Percentiles rank a stretch among this genome's conserved stretches.
These are phyloP conservation scores for Biscutella auriculata DNA, from an alignment of 441 rosid genomes.

Conservation along the genomic window DNA sequence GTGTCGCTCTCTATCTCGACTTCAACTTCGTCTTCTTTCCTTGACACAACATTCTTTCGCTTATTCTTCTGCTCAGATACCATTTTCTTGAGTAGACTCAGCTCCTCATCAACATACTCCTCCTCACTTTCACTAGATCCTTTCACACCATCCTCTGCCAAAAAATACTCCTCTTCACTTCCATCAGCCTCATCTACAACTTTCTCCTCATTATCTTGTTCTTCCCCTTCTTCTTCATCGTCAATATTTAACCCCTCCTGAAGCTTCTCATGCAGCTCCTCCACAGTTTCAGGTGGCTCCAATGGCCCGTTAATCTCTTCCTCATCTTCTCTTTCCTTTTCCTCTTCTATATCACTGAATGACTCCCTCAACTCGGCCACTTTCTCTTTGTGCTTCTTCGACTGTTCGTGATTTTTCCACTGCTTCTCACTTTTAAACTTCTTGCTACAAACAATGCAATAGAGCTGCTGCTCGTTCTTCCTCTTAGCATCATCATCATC, in stretches of 20 bases:
- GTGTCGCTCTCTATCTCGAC: constrained; percentile 32
- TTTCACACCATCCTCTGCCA: constrained; percentile 27
- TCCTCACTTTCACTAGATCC: constrained; percentile 26
- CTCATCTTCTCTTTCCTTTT: constrained; percentile 13
- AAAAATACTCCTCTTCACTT: constrained; percentile 30
- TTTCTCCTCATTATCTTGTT: constrained; percentile 12
- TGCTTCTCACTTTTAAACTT: constrained; percentile 93
- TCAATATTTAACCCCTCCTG: constrained; percentile 30
- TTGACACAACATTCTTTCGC: constrained; percentile 28
- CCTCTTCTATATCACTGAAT: constrained; percentile 38
- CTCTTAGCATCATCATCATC: constrained; percentile 26
- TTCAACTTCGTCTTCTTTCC: constrained; percentile 23
- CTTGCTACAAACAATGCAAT: constrained; percentile 81
- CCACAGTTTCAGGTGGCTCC: constrained; percentile 23
- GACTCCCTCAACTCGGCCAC: constrained; percentile 65
- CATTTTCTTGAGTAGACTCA: constrained; percentile 60
- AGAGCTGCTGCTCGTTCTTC: constrained; percentile 42
- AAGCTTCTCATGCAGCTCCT: constrained; percentile 40
- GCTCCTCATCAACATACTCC: constrained; percentile 30
- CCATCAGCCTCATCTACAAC: constrained; percentile 25
- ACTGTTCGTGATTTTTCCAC: constrained; percentile 97
- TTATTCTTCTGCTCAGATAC: constrained; percentile 42
- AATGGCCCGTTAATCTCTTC: constrained; percentile 18
- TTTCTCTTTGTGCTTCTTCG: constrained; percentile 94
- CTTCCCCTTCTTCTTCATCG: constrained; percentile 13